Conservation (phyloP, 345 rosid genomes). For the Acer campestre region DNA sequence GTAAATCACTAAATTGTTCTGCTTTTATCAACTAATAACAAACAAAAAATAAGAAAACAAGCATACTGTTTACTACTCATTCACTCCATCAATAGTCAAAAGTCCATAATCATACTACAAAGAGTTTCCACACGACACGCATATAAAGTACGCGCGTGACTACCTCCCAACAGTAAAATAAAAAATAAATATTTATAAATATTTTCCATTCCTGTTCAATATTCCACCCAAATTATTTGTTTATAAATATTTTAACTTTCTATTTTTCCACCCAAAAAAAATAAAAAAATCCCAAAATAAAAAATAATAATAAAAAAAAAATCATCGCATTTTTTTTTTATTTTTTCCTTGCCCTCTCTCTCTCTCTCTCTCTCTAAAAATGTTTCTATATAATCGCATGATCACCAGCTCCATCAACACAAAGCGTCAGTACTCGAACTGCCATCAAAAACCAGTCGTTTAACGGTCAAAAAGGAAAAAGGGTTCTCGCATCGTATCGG, state of each 20-base stretch:
- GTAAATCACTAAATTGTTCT: no score
- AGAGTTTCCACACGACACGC: constrained; percentile 14
- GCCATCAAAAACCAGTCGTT: no score
- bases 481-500: constrained; percentile 4
- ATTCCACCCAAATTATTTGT: background rate
- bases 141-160: background rate
- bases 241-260: background rate
- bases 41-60: background rate
- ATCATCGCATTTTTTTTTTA: background rate
- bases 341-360: background rate
- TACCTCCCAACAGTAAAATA: background rate
- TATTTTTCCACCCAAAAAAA: background rate
- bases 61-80: background rate
- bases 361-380: background rate
- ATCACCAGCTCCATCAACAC: background rate
- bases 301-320: background rate
- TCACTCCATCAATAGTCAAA: background rate
- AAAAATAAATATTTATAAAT: background rate
- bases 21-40: background rate
- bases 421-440: background rate
- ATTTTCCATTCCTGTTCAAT: background rate
- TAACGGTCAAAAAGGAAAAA: no score
- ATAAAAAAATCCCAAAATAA: no score
- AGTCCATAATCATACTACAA: no score
- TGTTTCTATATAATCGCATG: constrained; percentile 14